These are phyloP conservation scores for Aspergillus tanneri DNA, from an alignment of 2,329 filamentous ascomycete genomes.

Conservation along the genomic window DNA sequence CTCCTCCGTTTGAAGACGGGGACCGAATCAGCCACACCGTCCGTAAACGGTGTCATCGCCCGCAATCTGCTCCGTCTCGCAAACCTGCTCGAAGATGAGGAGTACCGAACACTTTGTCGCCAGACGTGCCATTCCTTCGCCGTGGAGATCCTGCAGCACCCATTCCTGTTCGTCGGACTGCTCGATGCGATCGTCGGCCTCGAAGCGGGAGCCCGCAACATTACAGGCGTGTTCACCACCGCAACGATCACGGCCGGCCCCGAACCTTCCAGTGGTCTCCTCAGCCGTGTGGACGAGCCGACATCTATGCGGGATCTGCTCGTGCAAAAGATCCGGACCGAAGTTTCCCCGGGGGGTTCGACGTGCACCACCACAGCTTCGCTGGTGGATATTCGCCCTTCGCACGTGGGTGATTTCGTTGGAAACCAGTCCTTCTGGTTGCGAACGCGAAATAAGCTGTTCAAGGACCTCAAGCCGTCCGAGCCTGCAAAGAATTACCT, in stretches of 20 bases:
- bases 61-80: slow-evolving; percentile 82
- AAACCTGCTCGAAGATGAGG: slow-evolving; percentile 64
- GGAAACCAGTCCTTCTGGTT: slow-evolving; percentile 41
- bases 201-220: slow-evolving; percentile 64
- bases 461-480: slow-evolving; percentile 36
- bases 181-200: slow-evolving; percentile 73
- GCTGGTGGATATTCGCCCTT: slow-evolving; percentile 38
- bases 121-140: slow-evolving; percentile 83
- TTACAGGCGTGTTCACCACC: slow-evolving; percentile 56
- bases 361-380: slow-evolving; percentile 36
- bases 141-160: slow-evolving; percentile 86
- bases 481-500: slow-evolving; percentile 40
- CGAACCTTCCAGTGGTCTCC: slow-evolving; percentile 15
- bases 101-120: slow-evolving; percentile 64
- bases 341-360: slow-evolving; percentile 33
- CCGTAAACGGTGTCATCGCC: slow-evolving; percentile 83
- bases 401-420: slow-evolving; percentile 34
- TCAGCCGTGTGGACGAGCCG: slow-evolving; percentile 23
- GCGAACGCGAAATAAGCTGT: slow-evolving; percentile 36
- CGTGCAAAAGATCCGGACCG: slow-evolving; percentile 33
- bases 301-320: slow-evolving; percentile 30
- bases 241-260: slow-evolving; percentile 18
- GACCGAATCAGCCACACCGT: slow-evolving; percentile 89
- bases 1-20: slow-evolving; percentile 90
- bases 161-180: slow-evolving; percentile 84